Conservation (phyloP, 139 green algal species). For the Auxenochlorella protothecoides region DNA sequence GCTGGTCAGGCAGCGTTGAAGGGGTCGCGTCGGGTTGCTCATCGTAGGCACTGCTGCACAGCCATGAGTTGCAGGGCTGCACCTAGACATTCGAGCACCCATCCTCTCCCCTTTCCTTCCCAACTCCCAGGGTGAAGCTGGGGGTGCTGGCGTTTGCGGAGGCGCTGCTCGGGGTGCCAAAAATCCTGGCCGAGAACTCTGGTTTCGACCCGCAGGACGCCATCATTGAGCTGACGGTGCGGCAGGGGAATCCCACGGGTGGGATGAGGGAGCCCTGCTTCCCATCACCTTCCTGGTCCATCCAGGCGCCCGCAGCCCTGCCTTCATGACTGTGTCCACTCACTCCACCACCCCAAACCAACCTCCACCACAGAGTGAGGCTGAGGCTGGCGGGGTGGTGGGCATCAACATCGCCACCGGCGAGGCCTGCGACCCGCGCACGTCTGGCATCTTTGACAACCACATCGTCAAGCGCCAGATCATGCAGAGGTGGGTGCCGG, state of each 20-base stretch:
- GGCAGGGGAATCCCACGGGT: background rate
- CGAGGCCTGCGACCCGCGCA: slow-evolving; percentile 74
- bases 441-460: slow-evolving; percentile 92
- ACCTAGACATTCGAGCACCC: no score
- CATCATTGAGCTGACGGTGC: slow-evolving; percentile 69
- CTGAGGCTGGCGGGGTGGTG: slow-evolving; percentile 65
- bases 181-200: slow-evolving; percentile 91
- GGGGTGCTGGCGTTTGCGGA: slow-evolving; percentile 95
- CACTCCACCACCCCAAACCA: no score
- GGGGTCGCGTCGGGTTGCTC: no score
- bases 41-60: no score
- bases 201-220: slow-evolving; percentile 83
- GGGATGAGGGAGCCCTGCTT: no score
- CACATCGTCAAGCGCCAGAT: slow-evolving; percentile 95
- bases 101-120: no score
- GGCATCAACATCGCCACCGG: slow-evolving; percentile 86
- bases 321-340: no score
- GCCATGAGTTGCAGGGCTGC: no score
- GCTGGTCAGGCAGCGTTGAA: no score
- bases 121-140: slow-evolving; percentile 63
- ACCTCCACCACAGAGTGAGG: slow-evolving; percentile 51
- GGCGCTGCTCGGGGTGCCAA: slow-evolving; percentile 86
- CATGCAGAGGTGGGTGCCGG: slow-evolving; percentile 52
- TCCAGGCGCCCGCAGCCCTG: no score
- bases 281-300: no score